phyloP scores from a whole-genome alignment of 2,329 filamentous ascomycete genomes.

The Phoma sp. region DNA sequence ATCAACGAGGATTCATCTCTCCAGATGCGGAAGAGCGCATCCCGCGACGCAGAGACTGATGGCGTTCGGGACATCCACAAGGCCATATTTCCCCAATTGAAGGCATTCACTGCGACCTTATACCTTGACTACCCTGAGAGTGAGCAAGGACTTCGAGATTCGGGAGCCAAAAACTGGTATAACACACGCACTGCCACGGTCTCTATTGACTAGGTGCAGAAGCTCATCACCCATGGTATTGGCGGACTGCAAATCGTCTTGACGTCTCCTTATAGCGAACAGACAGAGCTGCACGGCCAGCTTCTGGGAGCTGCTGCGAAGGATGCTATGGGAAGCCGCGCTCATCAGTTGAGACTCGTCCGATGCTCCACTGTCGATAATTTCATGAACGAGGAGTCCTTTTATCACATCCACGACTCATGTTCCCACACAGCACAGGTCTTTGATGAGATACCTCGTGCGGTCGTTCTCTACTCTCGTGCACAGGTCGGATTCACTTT shows the following conservation, averaged over 20 bases:
- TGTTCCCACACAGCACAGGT: background rate
- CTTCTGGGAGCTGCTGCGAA: background rate
- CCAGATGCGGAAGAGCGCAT: slow-evolving; percentile 22
- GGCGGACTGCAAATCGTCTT: background rate
- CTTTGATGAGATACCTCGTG: background rate
- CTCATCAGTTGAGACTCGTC: background rate
- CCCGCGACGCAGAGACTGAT: background rate
- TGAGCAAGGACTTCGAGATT: background rate
- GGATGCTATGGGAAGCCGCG: background rate
- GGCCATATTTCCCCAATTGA: background rate
- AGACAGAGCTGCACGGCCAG: background rate
- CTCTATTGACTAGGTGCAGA: background rate
- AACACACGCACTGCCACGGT: background rate
- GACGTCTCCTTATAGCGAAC: background rate
- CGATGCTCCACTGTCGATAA: background rate
- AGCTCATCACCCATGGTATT: background rate
- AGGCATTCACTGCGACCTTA: background rate
- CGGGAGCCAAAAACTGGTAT: background rate
- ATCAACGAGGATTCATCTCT: slow-evolving; percentile 23
- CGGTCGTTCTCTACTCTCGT: background rate
- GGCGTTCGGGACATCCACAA: background rate
- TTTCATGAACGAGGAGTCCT: slow-evolving; percentile 34
- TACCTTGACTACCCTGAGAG: background rate
- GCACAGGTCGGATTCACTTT: background rate
- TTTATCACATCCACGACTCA: background rate